Base-by-base conservation (phyloP, 2,329 filamentous ascomycete genomes). In the Talaromyces sp. region DNA sequence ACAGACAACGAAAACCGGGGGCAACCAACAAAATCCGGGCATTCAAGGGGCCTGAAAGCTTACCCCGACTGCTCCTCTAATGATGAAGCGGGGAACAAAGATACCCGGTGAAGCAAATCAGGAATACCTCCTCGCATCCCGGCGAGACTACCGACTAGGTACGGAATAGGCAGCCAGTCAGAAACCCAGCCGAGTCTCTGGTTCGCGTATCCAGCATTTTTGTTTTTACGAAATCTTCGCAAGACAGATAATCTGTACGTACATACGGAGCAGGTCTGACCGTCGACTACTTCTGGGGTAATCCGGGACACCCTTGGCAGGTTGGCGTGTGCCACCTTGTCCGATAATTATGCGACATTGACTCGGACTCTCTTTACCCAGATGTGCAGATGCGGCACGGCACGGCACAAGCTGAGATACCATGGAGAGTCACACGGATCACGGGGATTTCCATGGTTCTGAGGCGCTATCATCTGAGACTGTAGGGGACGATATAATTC, bases 91-190 rank as follows among this genome's bases (percentile, higher is more conserved):
- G 53, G 31, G 29, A 25, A 36, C 53, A 38, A 36, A 56, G 53
- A 56, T 56, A 56, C 53, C 17, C 53, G 53, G 53, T 56, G 53
- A 56, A 36, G 53, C n/a, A 56, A 36, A 36, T 8, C 53, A 56
- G 53, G 31, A 25, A 56, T 36, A 38, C 31, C 51, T 34, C 51
- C n/a, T 56, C 6, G 5, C 10, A 11, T n/a, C 25, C n/a, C 53
- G 31, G 53, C 17, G 2, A 25, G 25, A 25, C 29, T 56, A 36
- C 5, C 2, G 6, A 22, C 53, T n/a, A 29, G 38, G 56, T 31
- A 59, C 56, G 36, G 36, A 31, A 13, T 5, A 27, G 56, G n/a
- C 27, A 31, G 56, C 56, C 56, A 59, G 56, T 59, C 38, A 59
- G 36, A 51, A 51, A 40, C 11, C 34, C 38, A 31, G 22, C 36